Percentiles rank a stretch among this genome's conserved stretches.
phyloP scores from a whole-genome alignment of 208 protist species.

The Wallacemonas rigidus region DNA sequence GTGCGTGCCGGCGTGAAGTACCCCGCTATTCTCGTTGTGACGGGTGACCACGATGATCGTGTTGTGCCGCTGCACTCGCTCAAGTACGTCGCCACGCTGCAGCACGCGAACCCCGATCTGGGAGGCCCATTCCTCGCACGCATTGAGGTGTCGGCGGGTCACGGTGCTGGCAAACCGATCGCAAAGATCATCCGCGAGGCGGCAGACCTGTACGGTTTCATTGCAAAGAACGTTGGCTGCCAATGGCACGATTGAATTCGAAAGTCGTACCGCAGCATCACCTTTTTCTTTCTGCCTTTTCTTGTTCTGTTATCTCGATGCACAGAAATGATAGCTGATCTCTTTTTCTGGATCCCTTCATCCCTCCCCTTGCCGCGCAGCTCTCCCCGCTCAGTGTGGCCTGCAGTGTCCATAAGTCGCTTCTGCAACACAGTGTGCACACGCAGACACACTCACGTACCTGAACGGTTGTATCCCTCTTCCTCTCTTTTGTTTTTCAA shows the following conservation, averaged over 20 bases:
- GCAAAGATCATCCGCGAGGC: conserved; percentile 88
- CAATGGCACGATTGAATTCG: conserved; percentile 50
- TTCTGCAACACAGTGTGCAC: too few relatives aligned
- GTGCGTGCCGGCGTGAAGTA: conserved; percentile 76
- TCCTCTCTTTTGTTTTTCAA: conserved; percentile 10
- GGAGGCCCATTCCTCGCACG: conserved; percentile 83
- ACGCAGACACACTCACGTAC: too few relatives aligned
- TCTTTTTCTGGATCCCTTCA: conserved; percentile 2
- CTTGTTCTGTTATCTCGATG: not conserved
- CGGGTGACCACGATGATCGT: conserved; percentile 96
- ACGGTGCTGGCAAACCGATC: conserved; percentile 93
- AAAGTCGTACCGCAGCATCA: not conserved
- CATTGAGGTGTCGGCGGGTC: conserved; percentile 84
- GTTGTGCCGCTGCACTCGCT: conserved; percentile 96
- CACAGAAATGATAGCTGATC: not conserved
- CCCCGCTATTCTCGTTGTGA: conserved; percentile 91
- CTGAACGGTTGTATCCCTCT: conserved; percentile 16
- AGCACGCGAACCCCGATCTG: conserved; percentile 80
- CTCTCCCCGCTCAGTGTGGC: too few relatives aligned
- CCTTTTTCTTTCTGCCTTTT: conserved; percentile 7
- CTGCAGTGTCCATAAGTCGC: too few relatives aligned
- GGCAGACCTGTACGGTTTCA: conserved; percentile 93
- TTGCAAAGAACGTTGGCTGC: conserved; percentile 81
- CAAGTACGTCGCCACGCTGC: conserved; percentile 93
- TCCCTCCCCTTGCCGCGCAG: not conserved